Evolutionary conservation across 345 rosid species (phyloP), one percentile per base, ranked within the genome.

Genomic region (Salix suchowensis): DNA sequence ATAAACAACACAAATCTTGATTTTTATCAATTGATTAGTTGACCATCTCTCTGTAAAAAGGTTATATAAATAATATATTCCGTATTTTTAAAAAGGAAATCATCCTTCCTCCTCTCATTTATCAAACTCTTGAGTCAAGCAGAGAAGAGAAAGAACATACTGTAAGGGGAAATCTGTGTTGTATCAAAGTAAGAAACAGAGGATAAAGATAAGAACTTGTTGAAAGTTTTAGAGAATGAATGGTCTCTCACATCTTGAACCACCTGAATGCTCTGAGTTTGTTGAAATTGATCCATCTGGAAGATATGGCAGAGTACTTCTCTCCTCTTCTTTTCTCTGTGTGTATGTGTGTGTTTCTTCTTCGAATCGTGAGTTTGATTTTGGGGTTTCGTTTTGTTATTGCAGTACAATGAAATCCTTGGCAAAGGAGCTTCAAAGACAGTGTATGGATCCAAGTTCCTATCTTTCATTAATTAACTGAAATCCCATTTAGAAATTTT

Each of bases 361-460:
- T 78, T 73, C 46, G 36, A 37, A 37, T 68, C 2, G 30, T 69
- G 68, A 36, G 74, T 78, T 60, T 60, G 37, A 68, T 69, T 71
- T 78, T 42, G 39, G 36, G 66, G 12, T 70, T 14, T 79, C 68
- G 34, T 26, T 62, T 52, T 44, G 61, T 75, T 65, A 39, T 65
- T 84, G 84, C 89, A 93, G 99, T 96, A 93, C 82, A 82, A 84
- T 85, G 99, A 96, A 81, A 85, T 96, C 77, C 91, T 96, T 44
- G 99, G 99, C 55, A 93, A 88, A 87, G 99, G 99, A 79, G 95
- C 99, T 89, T 93, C 98, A 68, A 96, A 96, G 89, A 96, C 83
- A 18, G 99, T 96, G 99, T 96, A 90, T 77, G 90, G 60, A 78
- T 86, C 84, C 30, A 40, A 72, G 24, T 52, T 83, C 70, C 79